These are phyloP conservation scores for Syzygium malaccense DNA, from an alignment of 441 rosid genomes.

Conservation along the genomic window DNA sequence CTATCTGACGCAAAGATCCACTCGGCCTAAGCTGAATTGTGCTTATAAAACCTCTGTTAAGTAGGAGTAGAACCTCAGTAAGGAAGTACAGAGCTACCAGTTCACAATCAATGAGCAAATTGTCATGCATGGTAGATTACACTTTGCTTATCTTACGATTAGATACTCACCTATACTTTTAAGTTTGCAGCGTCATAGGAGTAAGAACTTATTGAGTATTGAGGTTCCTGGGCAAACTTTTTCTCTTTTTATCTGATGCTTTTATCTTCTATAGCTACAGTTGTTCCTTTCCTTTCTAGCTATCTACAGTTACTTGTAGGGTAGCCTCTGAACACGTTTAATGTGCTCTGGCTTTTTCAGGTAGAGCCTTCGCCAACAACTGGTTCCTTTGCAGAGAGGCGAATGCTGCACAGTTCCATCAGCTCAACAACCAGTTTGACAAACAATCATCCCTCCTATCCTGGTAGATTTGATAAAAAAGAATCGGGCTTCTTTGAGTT, in stretches of 20 bases:
- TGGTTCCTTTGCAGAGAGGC: constrained; percentile 74
- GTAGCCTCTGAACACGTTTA: neutral
- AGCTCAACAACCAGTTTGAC: constrained; percentile 31
- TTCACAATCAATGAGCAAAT: neutral
- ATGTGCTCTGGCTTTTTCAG: constrained; percentile 31
- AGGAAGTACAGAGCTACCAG: neutral
- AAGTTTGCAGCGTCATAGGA: neutral
- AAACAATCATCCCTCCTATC: constrained; percentile 24
- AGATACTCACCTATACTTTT: neutral
- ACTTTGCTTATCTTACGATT: neutral
- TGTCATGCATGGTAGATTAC: neutral
- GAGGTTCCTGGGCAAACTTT: neutral
- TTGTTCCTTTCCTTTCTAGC: neutral
- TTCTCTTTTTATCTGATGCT: neutral
- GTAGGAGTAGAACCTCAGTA: neutral
- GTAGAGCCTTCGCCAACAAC: constrained; percentile 93
- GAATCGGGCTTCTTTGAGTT: constrained; percentile 59
- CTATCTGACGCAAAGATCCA: neutral
- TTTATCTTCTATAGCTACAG: neutral
- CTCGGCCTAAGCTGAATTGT: neutral
- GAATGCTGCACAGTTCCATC: constrained; percentile 28
- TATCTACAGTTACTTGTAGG: neutral
- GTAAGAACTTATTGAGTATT: neutral
- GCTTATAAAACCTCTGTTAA: neutral
- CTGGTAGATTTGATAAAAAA: constrained; percentile 27